Conservation (phyloP, 2,329 filamentous ascomycete species). For the Aphanocladium album region DNA sequence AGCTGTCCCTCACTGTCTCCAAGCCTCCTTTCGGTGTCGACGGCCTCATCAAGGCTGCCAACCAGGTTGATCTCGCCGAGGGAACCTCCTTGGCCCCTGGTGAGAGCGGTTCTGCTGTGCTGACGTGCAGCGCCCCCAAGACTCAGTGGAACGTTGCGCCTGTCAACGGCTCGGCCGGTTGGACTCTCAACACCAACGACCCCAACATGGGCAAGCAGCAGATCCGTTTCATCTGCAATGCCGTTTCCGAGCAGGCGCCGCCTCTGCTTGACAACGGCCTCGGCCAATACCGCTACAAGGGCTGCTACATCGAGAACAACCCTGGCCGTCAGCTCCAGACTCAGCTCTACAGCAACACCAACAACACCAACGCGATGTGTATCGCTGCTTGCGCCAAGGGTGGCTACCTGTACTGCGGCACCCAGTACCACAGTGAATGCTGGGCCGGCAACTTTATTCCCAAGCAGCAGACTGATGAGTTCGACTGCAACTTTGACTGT, state of each 20-base stretch:
- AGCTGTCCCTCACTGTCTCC: constrained; percentile 52
- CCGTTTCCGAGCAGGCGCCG: constrained; percentile 47
- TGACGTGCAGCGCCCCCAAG: constrained; percentile 53
- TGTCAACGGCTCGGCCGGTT: constrained; percentile 42
- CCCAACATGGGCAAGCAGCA: constrained; percentile 46
- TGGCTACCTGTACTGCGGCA: constrained; percentile 40
- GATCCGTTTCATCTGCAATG: constrained; percentile 47
- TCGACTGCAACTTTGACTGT: constrained; percentile 49
- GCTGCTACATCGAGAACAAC: constrained; percentile 53
- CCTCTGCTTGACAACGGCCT: constrained; percentile 40
- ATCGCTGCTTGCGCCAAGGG: constrained; percentile 36
- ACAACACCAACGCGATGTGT: constrained; percentile 40
- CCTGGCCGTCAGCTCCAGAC: constrained; percentile 45
- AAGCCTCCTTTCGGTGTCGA: constrained; percentile 54
- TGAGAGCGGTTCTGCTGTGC: constrained; percentile 44
- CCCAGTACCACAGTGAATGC: constrained; percentile 47
- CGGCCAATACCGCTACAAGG: constrained; percentile 47
- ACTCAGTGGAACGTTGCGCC: constrained; percentile 51
- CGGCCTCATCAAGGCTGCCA: constrained; percentile 50
- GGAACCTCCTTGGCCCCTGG: constrained; percentile 46
- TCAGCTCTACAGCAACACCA: constrained; percentile 35
- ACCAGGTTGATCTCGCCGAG: constrained; percentile 53
- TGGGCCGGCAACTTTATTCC: constrained; percentile 50
- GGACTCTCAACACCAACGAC: constrained; percentile 56
- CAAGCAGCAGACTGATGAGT: constrained; percentile 35